phyloP scores from a whole-genome alignment of 1,284 basidiomycete species.

The Stygiomarasmius scandens region DNA sequence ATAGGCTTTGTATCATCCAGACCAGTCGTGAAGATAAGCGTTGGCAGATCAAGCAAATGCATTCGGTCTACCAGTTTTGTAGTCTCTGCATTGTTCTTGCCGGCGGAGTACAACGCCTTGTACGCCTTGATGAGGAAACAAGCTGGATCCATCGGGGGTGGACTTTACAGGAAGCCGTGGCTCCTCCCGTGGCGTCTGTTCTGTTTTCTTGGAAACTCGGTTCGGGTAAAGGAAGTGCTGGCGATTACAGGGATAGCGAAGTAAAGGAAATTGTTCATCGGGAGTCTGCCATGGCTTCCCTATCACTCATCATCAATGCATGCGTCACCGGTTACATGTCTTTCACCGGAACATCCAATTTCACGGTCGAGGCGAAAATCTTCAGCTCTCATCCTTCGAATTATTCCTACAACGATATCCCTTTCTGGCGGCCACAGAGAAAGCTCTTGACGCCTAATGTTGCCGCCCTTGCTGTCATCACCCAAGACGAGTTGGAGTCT shows the following conservation, averaged over 20 bases:
- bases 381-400: neutral
- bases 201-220: conserved; percentile 12
- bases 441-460: conserved; percentile 16
- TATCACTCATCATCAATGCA: neutral
- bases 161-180: conserved; percentile 21
- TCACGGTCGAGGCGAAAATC: conserved; percentile 1
- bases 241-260: neutral
- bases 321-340: neutral
- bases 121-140: conserved; percentile 20
- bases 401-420: neutral
- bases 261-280: conserved; percentile 6
- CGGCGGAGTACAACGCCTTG: conserved; percentile 18
- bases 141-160: conserved; percentile 21
- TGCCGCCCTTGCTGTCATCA: conserved; percentile 15
- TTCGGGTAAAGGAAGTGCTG: conserved; percentile 1
- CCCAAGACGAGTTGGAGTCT: neutral
- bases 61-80: conserved; percentile 13
- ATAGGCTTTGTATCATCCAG: conserved; percentile 18
- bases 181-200: conserved; percentile 3
- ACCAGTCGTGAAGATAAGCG: conserved; percentile 14
- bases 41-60: conserved; percentile 15
- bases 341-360: neutral
- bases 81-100: conserved; percentile 14
- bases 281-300: conserved; percentile 1
- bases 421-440: conserved; percentile 8